Evolutionary conservation across 2,329 filamentous ascomycete genomes (phyloP).

Genomic region (Alternaria rosae): DNA sequence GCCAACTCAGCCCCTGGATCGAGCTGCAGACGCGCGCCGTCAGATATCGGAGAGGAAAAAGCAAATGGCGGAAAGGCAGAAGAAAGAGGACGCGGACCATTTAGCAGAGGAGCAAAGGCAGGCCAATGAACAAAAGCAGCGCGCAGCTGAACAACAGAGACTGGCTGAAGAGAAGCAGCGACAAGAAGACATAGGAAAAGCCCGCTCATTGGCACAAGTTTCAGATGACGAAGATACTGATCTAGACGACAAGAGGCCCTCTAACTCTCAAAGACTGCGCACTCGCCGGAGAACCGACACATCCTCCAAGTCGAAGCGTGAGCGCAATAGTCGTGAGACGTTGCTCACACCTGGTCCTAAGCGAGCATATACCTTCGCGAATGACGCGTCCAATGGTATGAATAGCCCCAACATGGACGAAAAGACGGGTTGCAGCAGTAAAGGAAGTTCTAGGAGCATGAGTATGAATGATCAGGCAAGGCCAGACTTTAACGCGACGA

Average conservation of each 20-base stretch:
- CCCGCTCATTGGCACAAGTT: background rate
- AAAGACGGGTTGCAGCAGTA: background rate
- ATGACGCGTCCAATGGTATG: background rate
- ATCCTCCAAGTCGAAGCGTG: background rate
- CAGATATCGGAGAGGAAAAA: background rate
- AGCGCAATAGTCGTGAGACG: background rate
- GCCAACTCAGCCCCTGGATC: background rate
- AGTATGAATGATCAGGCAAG: background rate
- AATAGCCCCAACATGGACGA: background rate
- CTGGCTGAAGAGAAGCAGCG: background rate
- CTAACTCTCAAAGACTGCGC: background rate
- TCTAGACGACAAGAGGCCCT: background rate
- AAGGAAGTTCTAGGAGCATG: background rate
- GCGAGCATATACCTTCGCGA: background rate
- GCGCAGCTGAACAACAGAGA: background rate
- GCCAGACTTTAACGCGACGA: background rate
- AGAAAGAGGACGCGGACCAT: background rate
- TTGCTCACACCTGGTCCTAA: background rate
- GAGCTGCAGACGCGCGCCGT: background rate
- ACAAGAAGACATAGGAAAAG: background rate
- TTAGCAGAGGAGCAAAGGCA: background rate
- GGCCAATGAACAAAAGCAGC: background rate
- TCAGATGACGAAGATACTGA: background rate
- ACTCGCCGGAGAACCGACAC: background rate
- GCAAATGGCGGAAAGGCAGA: background rate